Evolutionary conservation across 2,329 filamentous ascomycete species (phyloP).

Genomic region (Penicillium janthinellum): DNA sequence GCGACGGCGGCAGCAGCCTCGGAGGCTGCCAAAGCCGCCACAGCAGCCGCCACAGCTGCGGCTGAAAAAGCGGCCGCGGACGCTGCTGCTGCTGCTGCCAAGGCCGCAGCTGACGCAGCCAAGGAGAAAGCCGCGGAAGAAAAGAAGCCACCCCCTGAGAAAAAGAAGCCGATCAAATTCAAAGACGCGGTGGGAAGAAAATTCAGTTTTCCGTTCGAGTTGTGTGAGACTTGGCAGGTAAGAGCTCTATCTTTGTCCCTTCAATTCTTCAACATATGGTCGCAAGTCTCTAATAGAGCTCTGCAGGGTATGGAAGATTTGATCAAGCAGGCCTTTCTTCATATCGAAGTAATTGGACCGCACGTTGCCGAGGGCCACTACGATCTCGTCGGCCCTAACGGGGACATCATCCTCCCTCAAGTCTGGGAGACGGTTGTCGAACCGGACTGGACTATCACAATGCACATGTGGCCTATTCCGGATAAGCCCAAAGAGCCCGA

Average conservation of each 20-base stretch:
- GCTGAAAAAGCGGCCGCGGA: conserved; percentile 30
- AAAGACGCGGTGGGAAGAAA: conserved; percentile 90
- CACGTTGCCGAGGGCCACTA: conserved; percentile 79
- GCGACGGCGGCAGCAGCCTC: conserved; percentile 42
- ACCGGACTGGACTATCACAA: conserved; percentile 72
- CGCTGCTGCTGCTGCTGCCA: conserved; percentile 7
- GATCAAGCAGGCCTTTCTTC: conserved; percentile 79
- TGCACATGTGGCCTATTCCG: conserved; percentile 67
- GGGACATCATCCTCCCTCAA: conserved; percentile 78
- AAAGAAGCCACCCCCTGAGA: conserved; percentile 50
- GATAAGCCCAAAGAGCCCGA: conserved; percentile 51
- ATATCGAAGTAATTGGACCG: conserved; percentile 74
- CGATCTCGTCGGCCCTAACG: conserved; percentile 75
- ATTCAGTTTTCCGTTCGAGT: conserved; percentile 85
- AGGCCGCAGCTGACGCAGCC: conserved; percentile 40
- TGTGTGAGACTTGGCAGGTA: conserved; percentile 84
- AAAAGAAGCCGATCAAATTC: conserved; percentile 78
- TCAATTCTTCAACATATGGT: conserved; percentile 22
- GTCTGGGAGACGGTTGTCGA: conserved; percentile 82
- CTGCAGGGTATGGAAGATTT: conserved; percentile 81
- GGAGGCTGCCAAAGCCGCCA: conserved; percentile 45
- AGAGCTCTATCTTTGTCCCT: conserved; percentile 31
- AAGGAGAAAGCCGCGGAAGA: conserved; percentile 20
- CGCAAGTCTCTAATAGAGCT: conserved; percentile 5
- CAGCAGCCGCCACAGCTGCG: conserved; percentile 38